phyloP scores from a whole-genome alignment of 1,139 yeast species.

The Geotrichum candidum region DNA sequence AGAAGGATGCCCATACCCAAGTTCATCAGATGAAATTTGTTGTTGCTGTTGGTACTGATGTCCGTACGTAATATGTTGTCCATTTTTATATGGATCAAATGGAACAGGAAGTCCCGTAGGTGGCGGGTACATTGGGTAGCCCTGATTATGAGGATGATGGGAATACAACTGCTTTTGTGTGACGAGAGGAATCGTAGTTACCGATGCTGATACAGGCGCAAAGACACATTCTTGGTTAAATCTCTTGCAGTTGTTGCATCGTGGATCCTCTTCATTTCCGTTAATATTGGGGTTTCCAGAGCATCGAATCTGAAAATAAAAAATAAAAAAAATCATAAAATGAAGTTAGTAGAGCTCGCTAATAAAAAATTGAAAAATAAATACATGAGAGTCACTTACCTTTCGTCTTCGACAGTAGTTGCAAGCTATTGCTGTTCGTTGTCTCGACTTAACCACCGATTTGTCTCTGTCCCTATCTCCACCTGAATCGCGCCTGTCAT shows the following conservation, averaged over 20 bases:
- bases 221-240: constrained; percentile 34
- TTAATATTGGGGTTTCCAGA: constrained; percentile 25
- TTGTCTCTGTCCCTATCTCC: constrained; percentile 4
- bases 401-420: constrained; percentile 33
- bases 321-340: background rate
- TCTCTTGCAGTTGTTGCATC: constrained; percentile 32
- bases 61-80: background rate
- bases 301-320: constrained; percentile 29
- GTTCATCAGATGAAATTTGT: background rate
- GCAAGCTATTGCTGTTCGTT: constrained; percentile 33
- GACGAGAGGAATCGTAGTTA: constrained; percentile 12
- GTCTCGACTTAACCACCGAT: constrained; percentile 20
- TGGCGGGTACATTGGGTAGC: background rate
- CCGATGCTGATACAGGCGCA: constrained; percentile 32
- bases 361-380: background rate
- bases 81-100: background rate
- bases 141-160: background rate
- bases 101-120: background rate
- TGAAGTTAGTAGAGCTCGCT: background rate
- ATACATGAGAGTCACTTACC: constrained; percentile 15
- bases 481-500: constrained; percentile 4
- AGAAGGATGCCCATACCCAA: background rate
- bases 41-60: background rate
- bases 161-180: constrained; percentile 2
- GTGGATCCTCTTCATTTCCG: constrained; percentile 19